phyloP scores from a whole-genome alignment of 768 basidiomycete species.

The Tulasnella sp. region DNA sequence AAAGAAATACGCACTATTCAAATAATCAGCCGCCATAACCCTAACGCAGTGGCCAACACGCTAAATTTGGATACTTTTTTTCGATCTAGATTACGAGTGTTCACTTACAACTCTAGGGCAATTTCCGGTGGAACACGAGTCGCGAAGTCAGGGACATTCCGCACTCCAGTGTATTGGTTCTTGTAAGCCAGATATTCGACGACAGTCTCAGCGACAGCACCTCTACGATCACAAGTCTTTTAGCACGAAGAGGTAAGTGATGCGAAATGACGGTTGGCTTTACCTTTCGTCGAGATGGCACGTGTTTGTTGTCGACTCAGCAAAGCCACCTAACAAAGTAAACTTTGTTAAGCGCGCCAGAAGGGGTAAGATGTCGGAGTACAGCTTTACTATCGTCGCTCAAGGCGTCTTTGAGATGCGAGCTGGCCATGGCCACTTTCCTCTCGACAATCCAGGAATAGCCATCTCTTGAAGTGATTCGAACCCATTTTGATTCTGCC shows the following conservation, averaged over 20 bases:
- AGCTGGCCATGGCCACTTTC: constrained; percentile 64
- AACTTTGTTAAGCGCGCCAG: neutral
- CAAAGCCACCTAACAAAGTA: constrained; percentile 46
- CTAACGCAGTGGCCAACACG: constrained; percentile 13
- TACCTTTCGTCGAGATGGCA: constrained; percentile 65
- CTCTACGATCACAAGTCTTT: constrained; percentile 21
- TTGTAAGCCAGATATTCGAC: constrained; percentile 86
- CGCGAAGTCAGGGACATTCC: constrained; percentile 73
- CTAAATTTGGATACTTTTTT: neutral
- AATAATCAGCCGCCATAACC: constrained; percentile 27
- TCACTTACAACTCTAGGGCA: constrained; percentile 73
- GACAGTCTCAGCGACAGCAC: constrained; percentile 71
- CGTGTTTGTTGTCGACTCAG: constrained; percentile 59
- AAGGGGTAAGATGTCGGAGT: neutral
- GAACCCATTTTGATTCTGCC: constrained; percentile 47
- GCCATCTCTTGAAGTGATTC: constrained; percentile 65
- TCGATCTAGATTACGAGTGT: neutral
- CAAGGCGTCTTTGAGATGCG: constrained; percentile 10
- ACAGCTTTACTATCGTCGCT: neutral
- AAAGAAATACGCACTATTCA: constrained; percentile 21
- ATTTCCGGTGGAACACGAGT: constrained; percentile 82
- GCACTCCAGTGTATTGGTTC: constrained; percentile 56
- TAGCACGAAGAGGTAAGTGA: neutral
- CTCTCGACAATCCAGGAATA: constrained; percentile 69
- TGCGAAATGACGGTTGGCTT: neutral